Evolutionary conservation across 441 rosid species (phyloP), one percentile per base, ranked within the genome.

Genomic region (Eugenia klotzschiana): DNA sequence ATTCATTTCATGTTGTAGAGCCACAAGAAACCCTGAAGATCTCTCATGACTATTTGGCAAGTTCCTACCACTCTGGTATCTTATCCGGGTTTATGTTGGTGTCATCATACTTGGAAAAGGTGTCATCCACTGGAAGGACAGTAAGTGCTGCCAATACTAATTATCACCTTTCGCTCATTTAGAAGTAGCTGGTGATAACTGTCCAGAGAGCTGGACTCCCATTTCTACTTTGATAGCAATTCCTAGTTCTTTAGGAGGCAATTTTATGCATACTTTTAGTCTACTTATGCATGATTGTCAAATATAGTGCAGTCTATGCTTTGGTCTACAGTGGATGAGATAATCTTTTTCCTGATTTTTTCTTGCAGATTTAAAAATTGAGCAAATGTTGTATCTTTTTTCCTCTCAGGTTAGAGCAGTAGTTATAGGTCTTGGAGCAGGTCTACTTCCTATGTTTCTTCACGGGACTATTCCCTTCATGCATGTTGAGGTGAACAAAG

Each of bases 401-500:
- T 73, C 79, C 84, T 83, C 80, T 81, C 92, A 96, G 99, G 94
- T 93, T 83, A 92, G 91, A 87, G 89, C 94, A 80, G 95, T 93
- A 85, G 88, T 96, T 73, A 87, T 96, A 79, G 99, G 98, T 89
- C 98, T 96, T 84, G 99, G 98, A 82, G 99, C 99, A 12, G 98
- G 99, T 84, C 86, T 95, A 81, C 94, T 96, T 88, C 99, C 99
- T 58, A 95, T 94, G 98, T 95, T 95, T 91, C 98, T 96, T 84
- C 93, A 90, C 85, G 88, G 90, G 74, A 91, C 93, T 87, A 83
- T 94, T 80, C 94, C 91, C 46, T 89, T 88, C 89, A 85, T 92
- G 86, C 84, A 90, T 60, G 88, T 92, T 83, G 95, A 96, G 98
- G 98, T 96, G 90, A 85, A 81, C 83, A 50, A 83, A 22, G 52